Percentiles rank a stretch among this genome's conserved stretches.
These are phyloP conservation scores for Violaceomyces palustris DNA, from an alignment of 1,284 basidiomycete genomes.

Conservation along the genomic window DNA sequence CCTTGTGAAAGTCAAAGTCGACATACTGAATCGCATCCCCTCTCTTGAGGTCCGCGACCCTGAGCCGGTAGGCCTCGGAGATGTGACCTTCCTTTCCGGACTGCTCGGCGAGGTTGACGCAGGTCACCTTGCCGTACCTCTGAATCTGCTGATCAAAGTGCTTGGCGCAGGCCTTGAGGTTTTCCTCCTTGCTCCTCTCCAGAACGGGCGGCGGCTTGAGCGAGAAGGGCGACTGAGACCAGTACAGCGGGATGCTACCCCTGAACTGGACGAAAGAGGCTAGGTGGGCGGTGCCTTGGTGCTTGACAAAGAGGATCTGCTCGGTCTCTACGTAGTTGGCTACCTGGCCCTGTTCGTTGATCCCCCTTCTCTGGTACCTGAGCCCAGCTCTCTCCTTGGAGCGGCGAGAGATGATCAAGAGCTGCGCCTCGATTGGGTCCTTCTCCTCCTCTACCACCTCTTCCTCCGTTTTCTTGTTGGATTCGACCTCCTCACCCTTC, in stretches of 20 bases:
- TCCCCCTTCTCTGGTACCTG: constrained; percentile 90
- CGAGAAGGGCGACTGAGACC: constrained; percentile 89
- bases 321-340: constrained; percentile 99
- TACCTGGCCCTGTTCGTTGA: constrained; percentile 93
- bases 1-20: constrained; percentile 92
- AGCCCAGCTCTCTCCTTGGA: constrained; percentile 94
- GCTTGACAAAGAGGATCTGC: constrained; percentile 70
- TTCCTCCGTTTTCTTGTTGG: not conserved
- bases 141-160: constrained; percentile 57
- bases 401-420: constrained; percentile 74
- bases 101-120: constrained; percentile 76
- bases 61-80: constrained; percentile 71
- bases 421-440: constrained; percentile 55
- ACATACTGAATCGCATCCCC: constrained; percentile 74
- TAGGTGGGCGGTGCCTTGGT: constrained; percentile 71
- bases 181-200: constrained; percentile 79
- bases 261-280: constrained; percentile 87
- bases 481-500: not conserved
- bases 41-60: constrained; percentile 64
- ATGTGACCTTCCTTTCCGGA: constrained; percentile 78
- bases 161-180: constrained; percentile 53
- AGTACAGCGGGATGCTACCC: constrained; percentile 78
- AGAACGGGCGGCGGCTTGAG: constrained; percentile 80
- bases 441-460: not conserved
- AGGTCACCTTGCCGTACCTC: constrained; percentile 58